Evolutionary conservation across 2,329 filamentous ascomycete species (phyloP), one percentile per base, ranked within the genome.

Genomic region (Leptosphaerulina australis): DNA sequence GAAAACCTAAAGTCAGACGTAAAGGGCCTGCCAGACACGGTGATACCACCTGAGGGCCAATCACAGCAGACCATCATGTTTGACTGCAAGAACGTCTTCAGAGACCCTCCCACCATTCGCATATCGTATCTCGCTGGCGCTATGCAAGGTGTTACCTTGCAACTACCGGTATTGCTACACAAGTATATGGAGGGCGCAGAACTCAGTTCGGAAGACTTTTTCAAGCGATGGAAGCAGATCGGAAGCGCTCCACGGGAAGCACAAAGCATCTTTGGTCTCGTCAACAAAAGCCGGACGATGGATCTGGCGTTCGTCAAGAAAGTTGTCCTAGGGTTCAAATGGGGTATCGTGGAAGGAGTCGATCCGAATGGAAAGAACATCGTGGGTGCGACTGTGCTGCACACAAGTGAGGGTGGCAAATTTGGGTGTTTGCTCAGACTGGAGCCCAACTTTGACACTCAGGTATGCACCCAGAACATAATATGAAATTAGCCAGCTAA

Each of bases 151-250:
- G 79, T 97, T 29, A 99, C 94, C 0, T 78, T 99, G 30, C 93
- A 95, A 72, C 81, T 99, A 4, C 94, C 94, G 0, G 83, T 99
- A 3, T 79, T 90, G 0, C 83, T 93, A 44, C 93, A 97, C 75
- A 96, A 97, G 71, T 99, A 96, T 69, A 97, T 97, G 91, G 92
- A 97, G 56, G 85, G 90, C 0, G 92, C 94, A 0, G 88, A 94
- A 48, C 79, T 99, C 29, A 84, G 84, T 5, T 85, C 88, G 0
- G 94, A 99, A 43, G 94, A 99, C 69, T 99, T 97, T 76, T 99
- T 99, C 83, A 97, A 95, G 80, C 83, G 95, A 41, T 99, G 94
- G 94, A 95, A 96, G 80, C 94, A 99, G 76, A 97, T 99, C 63
- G 94, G 94, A 10, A 91, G 89, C 4, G 84, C 85, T 1, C 87